phyloP scores from a whole-genome alignment of 176 grass and related monocot genomes.

The Raddia guianensis region DNA sequence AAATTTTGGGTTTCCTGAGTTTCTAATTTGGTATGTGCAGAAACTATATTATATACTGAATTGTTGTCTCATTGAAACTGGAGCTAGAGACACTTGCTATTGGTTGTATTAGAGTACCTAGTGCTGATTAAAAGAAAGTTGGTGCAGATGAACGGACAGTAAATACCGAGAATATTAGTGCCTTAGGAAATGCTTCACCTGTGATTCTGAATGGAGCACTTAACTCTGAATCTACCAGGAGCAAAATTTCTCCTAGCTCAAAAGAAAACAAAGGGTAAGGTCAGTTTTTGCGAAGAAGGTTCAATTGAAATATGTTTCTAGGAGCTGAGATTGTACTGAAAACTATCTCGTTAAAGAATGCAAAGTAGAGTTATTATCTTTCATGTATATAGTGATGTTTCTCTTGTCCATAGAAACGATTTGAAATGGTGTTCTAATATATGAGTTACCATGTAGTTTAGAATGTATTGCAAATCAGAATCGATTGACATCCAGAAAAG shows the following conservation, averaged over 20 bases:
- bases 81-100: conserved; percentile 33
- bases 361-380: conserved; percentile 1
- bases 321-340: conserved; percentile 5
- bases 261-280: conserved; percentile 82
- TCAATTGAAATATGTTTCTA: conserved; percentile 30
- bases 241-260: conserved; percentile 47
- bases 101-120: conserved; percentile 40
- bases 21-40: conserved; percentile 21
- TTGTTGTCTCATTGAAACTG: conserved; percentile 29
- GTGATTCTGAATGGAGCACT: conserved; percentile 52
- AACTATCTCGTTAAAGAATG: conserved; percentile 23
- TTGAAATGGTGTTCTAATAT: conserved; percentile 28
- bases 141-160: conserved; percentile 72
- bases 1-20: conserved; percentile 4
- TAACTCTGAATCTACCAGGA: conserved; percentile 43
- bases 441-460: neutral
- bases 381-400: conserved; percentile 26
- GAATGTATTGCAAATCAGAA: conserved; percentile 30
- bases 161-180: conserved; percentile 53
- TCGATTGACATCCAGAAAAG: conserved; percentile 49
- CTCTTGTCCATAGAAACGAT: conserved; percentile 17
- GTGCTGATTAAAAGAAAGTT: conserved; percentile 68
- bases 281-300: conserved; percentile 59
- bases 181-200: conserved; percentile 53
- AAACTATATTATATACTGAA: conserved; percentile 25